Evolutionary conservation across 495 filamentous ascomycete species (phyloP).

Genomic region (Aspergillus heteromorphus): DNA sequence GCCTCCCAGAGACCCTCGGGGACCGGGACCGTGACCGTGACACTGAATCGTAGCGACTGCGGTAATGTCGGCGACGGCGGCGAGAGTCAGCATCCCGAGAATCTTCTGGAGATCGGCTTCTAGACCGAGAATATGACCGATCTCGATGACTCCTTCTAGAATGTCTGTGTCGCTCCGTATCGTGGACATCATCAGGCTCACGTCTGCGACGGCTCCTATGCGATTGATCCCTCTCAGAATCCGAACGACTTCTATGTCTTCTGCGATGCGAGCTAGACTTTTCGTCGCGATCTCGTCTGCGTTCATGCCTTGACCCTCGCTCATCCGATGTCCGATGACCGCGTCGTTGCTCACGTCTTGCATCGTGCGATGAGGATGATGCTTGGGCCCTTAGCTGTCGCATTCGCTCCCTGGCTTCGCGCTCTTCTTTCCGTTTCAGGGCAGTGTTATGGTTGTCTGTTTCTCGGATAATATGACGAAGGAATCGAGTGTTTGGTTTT

Average conservation of each 20-base stretch:
- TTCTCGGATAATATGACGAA: conserved; percentile 82
- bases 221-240: conserved; percentile 28
- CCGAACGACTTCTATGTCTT: conserved; percentile 26
- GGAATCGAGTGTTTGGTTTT: conserved; percentile 86
- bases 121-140: conserved; percentile 30
- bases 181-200: conserved; percentile 17
- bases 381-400: conserved; percentile 40
- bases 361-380: conserved; percentile 26
- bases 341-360: conserved; percentile 14
- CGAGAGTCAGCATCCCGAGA: conserved; percentile 17
- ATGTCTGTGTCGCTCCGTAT: conserved; percentile 13
- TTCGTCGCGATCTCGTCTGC: conserved; percentile 12
- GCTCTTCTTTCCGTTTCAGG: conserved; percentile 74
- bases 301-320: conserved; percentile 13
- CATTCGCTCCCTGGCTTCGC: conserved; percentile 54
- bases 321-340: conserved; percentile 8
- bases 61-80: conserved; percentile 22
- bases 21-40: conserved; percentile 30
- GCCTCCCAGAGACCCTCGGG: conserved; percentile 9
- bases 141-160: conserved; percentile 19
- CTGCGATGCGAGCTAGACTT: conserved; percentile 23
- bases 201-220: conserved; percentile 22
- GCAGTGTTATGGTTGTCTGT: conserved; percentile 88
- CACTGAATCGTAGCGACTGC: conserved; percentile 20
- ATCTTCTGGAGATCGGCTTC: conserved; percentile 29